These are phyloP conservation scores for Aspergillus udagawae DNA, from an alignment of 2,329 filamentous ascomycete species.

Conservation along the genomic window DNA sequence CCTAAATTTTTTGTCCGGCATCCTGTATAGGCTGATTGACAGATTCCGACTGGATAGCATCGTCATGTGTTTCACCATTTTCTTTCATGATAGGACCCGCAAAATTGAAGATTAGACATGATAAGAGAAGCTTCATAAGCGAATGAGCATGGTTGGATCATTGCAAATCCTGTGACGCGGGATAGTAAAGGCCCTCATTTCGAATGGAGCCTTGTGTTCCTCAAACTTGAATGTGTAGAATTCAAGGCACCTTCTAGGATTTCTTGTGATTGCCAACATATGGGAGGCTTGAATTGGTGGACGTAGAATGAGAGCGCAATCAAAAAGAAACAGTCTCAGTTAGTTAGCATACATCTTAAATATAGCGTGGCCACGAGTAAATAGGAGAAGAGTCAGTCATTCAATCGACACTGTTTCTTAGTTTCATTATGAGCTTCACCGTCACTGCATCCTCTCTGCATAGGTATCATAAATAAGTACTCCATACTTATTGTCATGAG, in stretches of 20 bases:
- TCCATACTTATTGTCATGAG: background rate
- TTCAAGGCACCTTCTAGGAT: background rate
- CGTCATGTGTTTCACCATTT: too few species aligned
- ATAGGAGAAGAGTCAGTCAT: too few species aligned
- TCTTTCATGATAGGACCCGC: too few species aligned
- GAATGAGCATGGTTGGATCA: too few species aligned
- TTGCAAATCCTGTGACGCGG: too few species aligned
- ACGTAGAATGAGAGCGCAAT: background rate
- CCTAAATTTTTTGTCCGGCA: background rate
- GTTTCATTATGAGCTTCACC: background rate
- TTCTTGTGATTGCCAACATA: background rate
- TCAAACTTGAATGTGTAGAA: background rate
- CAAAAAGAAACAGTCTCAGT: background rate
- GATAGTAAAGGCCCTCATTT: too few species aligned
- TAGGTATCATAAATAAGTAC: background rate
- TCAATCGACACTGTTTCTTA: background rate
- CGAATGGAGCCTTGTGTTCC: too few species aligned
- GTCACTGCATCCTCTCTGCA: background rate
- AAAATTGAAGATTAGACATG: too few species aligned
- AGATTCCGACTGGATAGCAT: constrained; percentile 12
- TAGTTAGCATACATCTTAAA: background rate
- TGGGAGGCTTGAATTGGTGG: background rate
- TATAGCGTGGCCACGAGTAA: too few species aligned
- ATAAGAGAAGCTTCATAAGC: too few species aligned
- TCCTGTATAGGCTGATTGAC: constrained; percentile 10